Evolutionary conservation across 108 stramenopile species (phyloP).

Genomic region (Nitzschia inconspicua): DNA sequence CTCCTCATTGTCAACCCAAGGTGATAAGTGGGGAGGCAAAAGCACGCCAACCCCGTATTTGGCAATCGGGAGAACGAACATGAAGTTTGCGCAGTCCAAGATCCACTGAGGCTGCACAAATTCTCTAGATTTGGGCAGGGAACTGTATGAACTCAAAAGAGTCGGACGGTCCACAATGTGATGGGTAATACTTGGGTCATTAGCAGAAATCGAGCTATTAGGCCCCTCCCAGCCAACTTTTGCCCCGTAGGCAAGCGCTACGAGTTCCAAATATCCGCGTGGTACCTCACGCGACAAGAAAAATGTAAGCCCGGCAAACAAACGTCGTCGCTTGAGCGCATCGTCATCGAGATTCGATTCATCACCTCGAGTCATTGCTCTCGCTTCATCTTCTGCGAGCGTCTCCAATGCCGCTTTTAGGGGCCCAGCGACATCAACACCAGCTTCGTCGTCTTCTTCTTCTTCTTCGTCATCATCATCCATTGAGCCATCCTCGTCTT

Average conservation of each 20-base stretch:
- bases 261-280: constrained; percentile 89
- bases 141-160: constrained; percentile 53
- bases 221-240: constrained; percentile 93
- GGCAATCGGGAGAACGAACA: constrained; percentile 82
- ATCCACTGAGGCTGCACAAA: constrained; percentile 99
- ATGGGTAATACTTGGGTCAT: constrained; percentile 93
- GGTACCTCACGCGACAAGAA: constrained; percentile 95
- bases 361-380: constrained; percentile 32
- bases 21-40: constrained; percentile 96
- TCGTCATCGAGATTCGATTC: constrained; percentile 55
- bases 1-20: constrained; percentile 97
- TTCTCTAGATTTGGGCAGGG: constrained; percentile 83
- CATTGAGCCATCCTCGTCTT: too few relatives aligned
- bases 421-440: constrained; percentile 71
- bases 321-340: constrained; percentile 61
- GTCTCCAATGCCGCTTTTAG: constrained; percentile 78
- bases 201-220: constrained; percentile 75
- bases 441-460: constrained; percentile 63
- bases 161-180: constrained; percentile 89
- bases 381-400: constrained; percentile 50
- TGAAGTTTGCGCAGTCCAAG: constrained; percentile 92
- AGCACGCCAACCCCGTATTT: constrained; percentile 87
- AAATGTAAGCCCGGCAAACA: constrained; percentile 85
- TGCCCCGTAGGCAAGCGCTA: constrained; percentile 88
- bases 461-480: constrained; percentile 49